Evolutionary conservation across 306 rosid genomes (phyloP), one percentile per base, ranked within the genome.

Genomic region (Arachis stenosperma): DNA sequence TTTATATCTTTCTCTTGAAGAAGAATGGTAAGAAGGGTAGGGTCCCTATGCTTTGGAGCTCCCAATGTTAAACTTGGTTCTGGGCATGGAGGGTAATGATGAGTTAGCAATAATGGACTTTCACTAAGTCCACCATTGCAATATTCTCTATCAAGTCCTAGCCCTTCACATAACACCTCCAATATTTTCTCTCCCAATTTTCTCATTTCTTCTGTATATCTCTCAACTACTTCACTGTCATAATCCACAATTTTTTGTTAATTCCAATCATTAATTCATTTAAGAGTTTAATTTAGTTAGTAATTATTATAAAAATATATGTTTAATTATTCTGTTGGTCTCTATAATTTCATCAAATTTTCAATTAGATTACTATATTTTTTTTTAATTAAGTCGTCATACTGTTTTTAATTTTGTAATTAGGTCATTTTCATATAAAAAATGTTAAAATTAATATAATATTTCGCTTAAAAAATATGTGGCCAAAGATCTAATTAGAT

Each of bases 81-180:
- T 5, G 96, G 96, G 58, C 96, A 90, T 0, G 88, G 86, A 0
- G 96, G 93, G 55, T 90, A 90, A 67, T 90, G 83, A 81, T 90
- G 86, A 5, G 63, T 54, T 58, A 88, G 29, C 67, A 90, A 40
- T 6, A 56, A 3, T 15, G 89, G 89, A 58, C 50, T 66, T 17
- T 79, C 81, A 64, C 78, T 61, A 7, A 75, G 79, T 47, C 62
- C 85, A 15, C 83, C 86, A 7, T 29, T 0, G 27, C 89, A 86
- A 72, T 75, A 83, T 46, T 53, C 79, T 1, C 61, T 67, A 2
- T 63, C 70, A 27, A 90, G 67, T 53, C 91, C 88, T 71, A 90
- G 79, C 15, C 93, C 96, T 84, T 84, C 87, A 74, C 85, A 76
- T 39, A 90, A n/a, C 36, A 86, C 6, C 60, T 83, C 85, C 82